Evolutionary conservation across 306 rosid species (phyloP).

Genomic region (Vachellia pachyceras): DNA sequence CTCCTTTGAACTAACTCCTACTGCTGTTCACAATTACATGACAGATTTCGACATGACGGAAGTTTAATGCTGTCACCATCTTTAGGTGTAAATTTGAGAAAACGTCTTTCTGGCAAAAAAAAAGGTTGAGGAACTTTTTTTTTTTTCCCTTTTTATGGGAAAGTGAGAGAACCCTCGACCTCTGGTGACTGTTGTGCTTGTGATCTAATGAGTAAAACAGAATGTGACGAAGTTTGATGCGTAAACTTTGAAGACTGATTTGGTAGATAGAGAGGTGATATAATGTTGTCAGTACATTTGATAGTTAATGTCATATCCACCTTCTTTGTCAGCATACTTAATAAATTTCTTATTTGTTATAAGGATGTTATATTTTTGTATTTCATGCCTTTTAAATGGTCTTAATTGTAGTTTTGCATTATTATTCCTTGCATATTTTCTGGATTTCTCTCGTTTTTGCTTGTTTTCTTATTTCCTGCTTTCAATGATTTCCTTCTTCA

Average conservation of each 20-base stretch:
- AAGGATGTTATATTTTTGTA: neutral
- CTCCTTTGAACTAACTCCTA: neutral
- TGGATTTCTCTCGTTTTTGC: neutral
- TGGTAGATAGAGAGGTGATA: slow-evolving; percentile 1
- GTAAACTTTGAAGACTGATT: slow-evolving; percentile 22
- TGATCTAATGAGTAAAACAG: slow-evolving; percentile 5
- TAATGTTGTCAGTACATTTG: neutral
- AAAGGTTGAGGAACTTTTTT: neutral
- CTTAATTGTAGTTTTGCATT: slow-evolving; percentile 11
- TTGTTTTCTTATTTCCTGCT: neutral
- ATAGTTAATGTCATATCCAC: neutral
- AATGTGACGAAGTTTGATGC: neutral
- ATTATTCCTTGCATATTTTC: slow-evolving; percentile 15
- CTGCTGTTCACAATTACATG: neutral
- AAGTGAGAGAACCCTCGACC: neutral
- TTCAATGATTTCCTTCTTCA: slow-evolving; percentile 19
- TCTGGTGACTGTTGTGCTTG: slow-evolving; percentile 6
- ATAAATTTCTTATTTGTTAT: slow-evolving; percentile 1
- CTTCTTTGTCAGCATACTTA: slow-evolving; percentile 2
- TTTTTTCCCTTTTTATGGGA: slow-evolving; percentile 6
- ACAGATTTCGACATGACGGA: neutral
- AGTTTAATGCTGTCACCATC: slow-evolving; percentile 12
- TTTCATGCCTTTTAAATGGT: slow-evolving; percentile 25
- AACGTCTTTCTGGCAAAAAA: neutral
- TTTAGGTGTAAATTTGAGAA: slow-evolving; percentile 22